phyloP scores from a whole-genome alignment of 345 rosid species.

The Populus tremula region DNA sequence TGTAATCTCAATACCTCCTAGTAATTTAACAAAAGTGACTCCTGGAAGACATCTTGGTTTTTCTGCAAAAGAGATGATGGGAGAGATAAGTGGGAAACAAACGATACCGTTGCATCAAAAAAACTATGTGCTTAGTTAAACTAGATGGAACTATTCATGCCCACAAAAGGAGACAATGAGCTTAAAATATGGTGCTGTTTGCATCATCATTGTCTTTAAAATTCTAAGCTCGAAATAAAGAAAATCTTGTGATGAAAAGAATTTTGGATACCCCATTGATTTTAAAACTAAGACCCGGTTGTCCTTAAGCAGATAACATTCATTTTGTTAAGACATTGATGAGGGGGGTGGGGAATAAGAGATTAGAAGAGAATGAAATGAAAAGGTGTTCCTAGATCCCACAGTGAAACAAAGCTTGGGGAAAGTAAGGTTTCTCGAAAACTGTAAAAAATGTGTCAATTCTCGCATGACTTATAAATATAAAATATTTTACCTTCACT shows the following conservation, averaged over 20 bases:
- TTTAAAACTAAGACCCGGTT: background rate
- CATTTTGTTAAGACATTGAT: background rate
- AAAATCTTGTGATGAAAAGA: background rate
- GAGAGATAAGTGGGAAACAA: background rate
- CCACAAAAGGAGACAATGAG: background rate
- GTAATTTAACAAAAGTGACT: slow-evolving; percentile 66
- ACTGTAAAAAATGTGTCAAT: background rate
- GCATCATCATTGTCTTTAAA: background rate
- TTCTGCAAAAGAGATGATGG: slow-evolving; percentile 40
- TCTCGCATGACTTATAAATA: background rate
- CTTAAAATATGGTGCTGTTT: background rate
- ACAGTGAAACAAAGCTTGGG: background rate
- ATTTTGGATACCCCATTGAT: background rate
- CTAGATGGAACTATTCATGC: background rate
- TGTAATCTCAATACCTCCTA: slow-evolving; percentile 63
- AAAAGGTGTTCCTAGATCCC: background rate
- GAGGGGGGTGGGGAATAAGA: background rate
- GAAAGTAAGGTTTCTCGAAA: background rate
- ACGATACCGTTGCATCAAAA: background rate
- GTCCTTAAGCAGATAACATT: background rate
- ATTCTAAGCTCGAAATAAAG: background rate
- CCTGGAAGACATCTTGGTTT: slow-evolving; percentile 81
- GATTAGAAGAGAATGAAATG: background rate
- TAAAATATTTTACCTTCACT: background rate
- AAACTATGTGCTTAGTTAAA: background rate